These are phyloP conservation scores for Diaporthe australafricana DNA, from an alignment of 2,329 filamentous ascomycete genomes.

Conservation along the genomic window DNA sequence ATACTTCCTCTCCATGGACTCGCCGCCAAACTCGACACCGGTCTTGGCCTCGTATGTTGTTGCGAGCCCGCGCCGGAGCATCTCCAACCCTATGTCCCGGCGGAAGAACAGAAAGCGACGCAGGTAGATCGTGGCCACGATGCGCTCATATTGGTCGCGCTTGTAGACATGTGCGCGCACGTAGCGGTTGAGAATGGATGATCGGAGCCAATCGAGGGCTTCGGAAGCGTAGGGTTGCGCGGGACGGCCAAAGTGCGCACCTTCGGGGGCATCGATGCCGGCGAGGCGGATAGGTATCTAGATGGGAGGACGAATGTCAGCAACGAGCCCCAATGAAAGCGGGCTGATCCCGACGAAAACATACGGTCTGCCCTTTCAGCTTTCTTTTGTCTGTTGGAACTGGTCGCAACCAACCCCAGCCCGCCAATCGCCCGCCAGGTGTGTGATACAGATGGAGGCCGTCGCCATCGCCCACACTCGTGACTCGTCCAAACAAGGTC, in stretches of 20 bases:
- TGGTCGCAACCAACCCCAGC: constrained; percentile 91
- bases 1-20: constrained; percentile 70
- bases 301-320: neutral
- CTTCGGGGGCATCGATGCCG: constrained; percentile 92
- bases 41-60: constrained; percentile 94
- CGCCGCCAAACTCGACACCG: constrained; percentile 87
- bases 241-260: constrained; percentile 89
- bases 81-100: constrained; percentile 87
- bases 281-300: constrained; percentile 91
- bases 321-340: neutral
- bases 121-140: constrained; percentile 87
- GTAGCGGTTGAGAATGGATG: constrained; percentile 76
- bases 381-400: constrained; percentile 77
- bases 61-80: constrained; percentile 86
- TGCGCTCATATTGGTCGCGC: constrained; percentile 90
- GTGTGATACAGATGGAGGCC: constrained; percentile 96
- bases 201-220: constrained; percentile 82
- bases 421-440: constrained; percentile 85
- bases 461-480: constrained; percentile 95
- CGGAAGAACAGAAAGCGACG: constrained; percentile 73
- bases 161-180: constrained; percentile 87
- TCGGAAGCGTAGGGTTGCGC: constrained; percentile 87
- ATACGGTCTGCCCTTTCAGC: constrained; percentile 82
- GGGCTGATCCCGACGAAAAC: constrained; percentile 42
- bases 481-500: constrained; percentile 86